Evolutionary conservation across 2,329 filamentous ascomycete genomes (phyloP), one percentile per base, ranked within the genome.

Genomic region (Sporothrix schenckii): DNA sequence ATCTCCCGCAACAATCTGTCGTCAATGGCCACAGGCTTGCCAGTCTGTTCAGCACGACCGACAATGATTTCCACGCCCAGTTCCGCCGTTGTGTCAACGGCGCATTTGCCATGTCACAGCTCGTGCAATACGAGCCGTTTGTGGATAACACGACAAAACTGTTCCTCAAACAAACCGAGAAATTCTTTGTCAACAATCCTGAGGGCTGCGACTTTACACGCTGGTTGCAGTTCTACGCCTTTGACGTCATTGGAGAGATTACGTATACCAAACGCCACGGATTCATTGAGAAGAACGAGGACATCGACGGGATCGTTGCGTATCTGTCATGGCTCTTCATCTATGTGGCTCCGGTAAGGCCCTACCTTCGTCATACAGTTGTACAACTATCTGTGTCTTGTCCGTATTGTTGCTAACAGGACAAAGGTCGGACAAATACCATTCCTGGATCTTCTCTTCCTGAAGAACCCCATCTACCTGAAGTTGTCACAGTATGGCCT

Each of bases 201-300:
- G 74, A 78, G 10, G 78, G 79, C 30, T 91, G 89, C 75, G 86
- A 92, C 76, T 90, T 92, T 70, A 87, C 88, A 1, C 82, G 84
- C 70, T 93, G 91, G 91, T 80, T 94, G 70, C 91, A 94, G 76
- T 93, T 89, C 77, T 93, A 92, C 74, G 92, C 92, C 0, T 94
- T 94, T 75, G 92, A 94, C 76, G 91, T 93, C 16, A 93, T 93
- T 72, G 91, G 91, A 6, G 89, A 92, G 72, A 86, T 93, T 75
- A 93, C 91, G 0, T 93, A 92, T 80, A 89, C 87, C 77, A 92
- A 92, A 77, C 84, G 90, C 0, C 85, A 93, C 71, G 92, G 92
- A 0, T 94, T 94, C 74, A 80, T 94, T 1, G 91, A 94, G 78
- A 85, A 86, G 76, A 89, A 92, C 66, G 84, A 89, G 76, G 92